Evolutionary conservation across 805 yeast species (phyloP).

Genomic region (Yamadazyma nakazawae): DNA sequence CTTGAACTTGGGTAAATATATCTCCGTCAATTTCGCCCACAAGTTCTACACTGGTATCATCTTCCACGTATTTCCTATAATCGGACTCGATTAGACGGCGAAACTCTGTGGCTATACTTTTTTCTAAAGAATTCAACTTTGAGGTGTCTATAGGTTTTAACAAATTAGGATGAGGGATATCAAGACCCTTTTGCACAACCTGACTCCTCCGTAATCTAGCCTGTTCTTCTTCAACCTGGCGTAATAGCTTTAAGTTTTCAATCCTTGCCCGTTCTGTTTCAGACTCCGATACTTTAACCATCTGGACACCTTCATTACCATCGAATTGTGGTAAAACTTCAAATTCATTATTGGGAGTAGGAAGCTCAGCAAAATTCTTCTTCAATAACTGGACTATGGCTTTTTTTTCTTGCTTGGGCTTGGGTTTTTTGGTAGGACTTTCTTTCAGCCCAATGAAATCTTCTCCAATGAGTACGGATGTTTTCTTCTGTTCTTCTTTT

Average conservation of each 20-base stretch:
- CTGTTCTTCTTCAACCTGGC: constrained; percentile 25
- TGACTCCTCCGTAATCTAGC: constrained; percentile 41
- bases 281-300: constrained; percentile 25
- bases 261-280: constrained; percentile 19
- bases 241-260: constrained; percentile 20
- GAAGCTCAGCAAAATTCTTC: constrained; percentile 25
- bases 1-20: constrained; percentile 14
- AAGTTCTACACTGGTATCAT: constrained; percentile 14
- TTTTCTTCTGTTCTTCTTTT: constrained; percentile 17
- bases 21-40: constrained; percentile 33
- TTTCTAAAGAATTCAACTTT: constrained; percentile 11
- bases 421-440: not conserved
- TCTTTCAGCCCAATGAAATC: not conserved
- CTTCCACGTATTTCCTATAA: constrained; percentile 27
- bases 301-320: constrained; percentile 15
- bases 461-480: constrained; percentile 1
- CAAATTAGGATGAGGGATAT: constrained; percentile 34
- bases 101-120: constrained; percentile 29
- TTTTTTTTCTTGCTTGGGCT: constrained; percentile 11
- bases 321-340: constrained; percentile 34
- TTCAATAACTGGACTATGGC: constrained; percentile 11
- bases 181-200: constrained; percentile 44
- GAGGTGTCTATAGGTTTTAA: constrained; percentile 2
- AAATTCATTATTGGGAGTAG: constrained; percentile 36
- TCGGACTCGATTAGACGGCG: constrained; percentile 41